Evolutionary conservation across 2,329 filamentous ascomycete genomes (phyloP).

Genomic region (Herpotrichia juniperi): DNA sequence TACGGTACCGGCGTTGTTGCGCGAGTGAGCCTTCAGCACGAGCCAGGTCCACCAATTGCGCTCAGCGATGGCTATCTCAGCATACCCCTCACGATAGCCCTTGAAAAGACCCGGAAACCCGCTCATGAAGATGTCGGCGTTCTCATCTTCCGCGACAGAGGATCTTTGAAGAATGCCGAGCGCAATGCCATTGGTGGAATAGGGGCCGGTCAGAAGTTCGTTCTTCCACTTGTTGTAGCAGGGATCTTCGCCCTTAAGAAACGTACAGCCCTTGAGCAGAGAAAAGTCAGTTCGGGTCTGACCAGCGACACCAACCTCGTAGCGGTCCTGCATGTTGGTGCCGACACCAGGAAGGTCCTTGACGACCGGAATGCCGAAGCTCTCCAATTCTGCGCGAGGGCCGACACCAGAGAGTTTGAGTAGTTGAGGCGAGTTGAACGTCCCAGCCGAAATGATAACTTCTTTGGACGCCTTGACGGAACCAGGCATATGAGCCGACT

Average conservation of each 20-base stretch:
- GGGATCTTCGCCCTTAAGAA: slow-evolving; percentile 25
- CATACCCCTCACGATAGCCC: slow-evolving; percentile 58
- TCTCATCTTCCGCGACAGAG: slow-evolving; percentile 49
- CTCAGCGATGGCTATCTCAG: slow-evolving; percentile 38
- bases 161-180: slow-evolving; percentile 55
- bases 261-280: slow-evolving; percentile 15
- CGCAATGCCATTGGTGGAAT: slow-evolving; percentile 55
- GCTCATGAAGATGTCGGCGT: slow-evolving; percentile 53
- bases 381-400: slow-evolving; percentile 56
- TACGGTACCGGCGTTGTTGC: slow-evolving; percentile 65
- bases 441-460: slow-evolving; percentile 45
- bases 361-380: slow-evolving; percentile 58
- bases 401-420: slow-evolving; percentile 68
- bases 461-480: slow-evolving; percentile 23
- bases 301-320: slow-evolving; percentile 60
- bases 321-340: slow-evolving; percentile 29
- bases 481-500: not conserved
- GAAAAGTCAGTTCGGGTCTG: slow-evolving; percentile 6
- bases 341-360: slow-evolving; percentile 52
- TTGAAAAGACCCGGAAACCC: slow-evolving; percentile 54
- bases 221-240: slow-evolving; percentile 23
- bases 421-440: slow-evolving; percentile 67
- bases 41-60: slow-evolving; percentile 40
- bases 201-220: slow-evolving; percentile 19
- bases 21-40: slow-evolving; percentile 65